Conservation (phyloP, 768 basidiomycete species). For the Tylopilus balloui region DNA sequence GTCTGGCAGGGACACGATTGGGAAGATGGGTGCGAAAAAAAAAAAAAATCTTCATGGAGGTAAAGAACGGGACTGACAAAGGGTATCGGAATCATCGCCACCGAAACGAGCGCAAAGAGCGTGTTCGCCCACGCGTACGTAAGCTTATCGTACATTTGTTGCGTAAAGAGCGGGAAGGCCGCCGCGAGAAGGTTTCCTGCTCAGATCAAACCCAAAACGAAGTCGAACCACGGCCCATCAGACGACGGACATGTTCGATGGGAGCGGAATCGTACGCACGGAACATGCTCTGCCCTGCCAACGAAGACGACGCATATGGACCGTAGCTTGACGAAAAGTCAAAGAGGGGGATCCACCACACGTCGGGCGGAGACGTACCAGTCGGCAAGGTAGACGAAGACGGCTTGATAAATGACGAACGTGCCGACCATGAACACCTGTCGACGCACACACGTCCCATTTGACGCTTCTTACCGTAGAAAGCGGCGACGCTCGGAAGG, state of each 20-base stretch:
- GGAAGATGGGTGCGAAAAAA: no score
- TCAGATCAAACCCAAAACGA: constrained; percentile 12
- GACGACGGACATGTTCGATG: background rate
- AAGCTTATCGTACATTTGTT: constrained; percentile 52
- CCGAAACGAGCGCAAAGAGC: constrained; percentile 49
- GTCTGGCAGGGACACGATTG: background rate
- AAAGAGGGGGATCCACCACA: background rate
- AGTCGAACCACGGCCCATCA: constrained; percentile 16
- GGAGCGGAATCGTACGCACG: constrained; percentile 36
- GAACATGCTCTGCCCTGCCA: constrained; percentile 62
- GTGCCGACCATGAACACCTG: constrained; percentile 48
- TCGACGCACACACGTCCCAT: constrained; percentile 5
- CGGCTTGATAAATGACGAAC: constrained; percentile 54
- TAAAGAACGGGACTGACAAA: constrained; percentile 37
- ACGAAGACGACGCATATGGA: constrained; percentile 62
- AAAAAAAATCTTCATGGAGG: no score
- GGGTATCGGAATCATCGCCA: constrained; percentile 55
- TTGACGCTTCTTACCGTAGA: background rate
- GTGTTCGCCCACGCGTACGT: constrained; percentile 60
- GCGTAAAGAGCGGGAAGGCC: constrained; percentile 60
- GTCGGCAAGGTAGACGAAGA: constrained; percentile 61
- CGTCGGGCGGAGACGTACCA: constrained; percentile 37
- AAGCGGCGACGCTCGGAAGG: background rate
- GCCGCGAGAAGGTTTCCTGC: constrained; percentile 48
- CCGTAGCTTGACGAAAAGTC: constrained; percentile 39